Evolutionary conservation across 371 early-diverging fungal genomes (phyloP), one percentile per base, ranked within the genome.

Genomic region (Saksenaea vasiformis): DNA sequence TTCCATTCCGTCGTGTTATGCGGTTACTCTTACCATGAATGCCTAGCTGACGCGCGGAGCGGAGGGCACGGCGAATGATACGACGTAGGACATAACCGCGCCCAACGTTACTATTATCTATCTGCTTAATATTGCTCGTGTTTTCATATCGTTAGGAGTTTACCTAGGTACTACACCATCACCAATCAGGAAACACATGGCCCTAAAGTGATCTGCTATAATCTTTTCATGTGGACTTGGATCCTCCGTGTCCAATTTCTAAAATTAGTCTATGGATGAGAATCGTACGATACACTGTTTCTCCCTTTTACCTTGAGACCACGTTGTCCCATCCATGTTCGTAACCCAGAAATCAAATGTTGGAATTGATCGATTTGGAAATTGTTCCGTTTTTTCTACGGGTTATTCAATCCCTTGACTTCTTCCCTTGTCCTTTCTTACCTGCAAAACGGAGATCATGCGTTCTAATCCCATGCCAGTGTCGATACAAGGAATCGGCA

Each of bases 391-490:
- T 87, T 87, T 53, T 76, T 78, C 74, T 87, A 27, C 5, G 27
- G n/a, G n/a, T 9, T 47, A 26, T 26, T 13, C 5, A 7, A 28
- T 39, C 4, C 17, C 51, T 38, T 43, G 5, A 22, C 14, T 36
- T 34, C 2, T 0, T 36, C 31, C 34, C 22, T 26, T 27, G 22
- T 27, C 22, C 43, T 26, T 27, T 0, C 34, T n/a, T 68, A 70
- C 76, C 67, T 82, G 89, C 54, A 90, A 58, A 0, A 90, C 89
- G 10, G 85, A 76, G 5, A 87, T 83, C 73, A 93, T 72, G 27
- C 93, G 82, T 64, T 93, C 93, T 31, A 93, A 68, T 1, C 93
- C 93, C 93, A 93, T 91, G 4, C 93, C 93, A 1, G 93, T 93
- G 60, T 93, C 93, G 39, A 93, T 84, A 60, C 92, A 91, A 35